Evolutionary conservation across 345 rosid species (phyloP).

Genomic region (Citrus inodora): DNA sequence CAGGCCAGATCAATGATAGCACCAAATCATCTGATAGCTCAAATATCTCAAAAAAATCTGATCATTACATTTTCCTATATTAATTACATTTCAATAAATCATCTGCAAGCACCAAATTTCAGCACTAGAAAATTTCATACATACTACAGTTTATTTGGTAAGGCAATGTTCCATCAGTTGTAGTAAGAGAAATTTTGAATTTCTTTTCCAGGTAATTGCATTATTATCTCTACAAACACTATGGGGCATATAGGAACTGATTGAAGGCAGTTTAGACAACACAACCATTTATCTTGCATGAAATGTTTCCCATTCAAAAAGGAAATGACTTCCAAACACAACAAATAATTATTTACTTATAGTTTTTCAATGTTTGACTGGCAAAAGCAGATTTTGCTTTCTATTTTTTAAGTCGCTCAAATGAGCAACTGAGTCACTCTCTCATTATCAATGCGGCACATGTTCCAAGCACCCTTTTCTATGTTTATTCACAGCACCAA

Average conservation of each 20-base stretch:
- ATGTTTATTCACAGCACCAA: no score
- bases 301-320: neutral
- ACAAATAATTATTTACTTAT: neutral
- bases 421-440: no score
- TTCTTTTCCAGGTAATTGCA: neutral
- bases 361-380: neutral
- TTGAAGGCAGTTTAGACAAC: neutral
- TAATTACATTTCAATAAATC: neutral
- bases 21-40: no score
- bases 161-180: neutral
- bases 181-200: neutral
- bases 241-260: neutral
- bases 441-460: no score
- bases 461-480: no score
- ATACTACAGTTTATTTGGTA: neutral
- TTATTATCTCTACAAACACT: neutral
- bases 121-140: neutral
- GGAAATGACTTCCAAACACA: neutral
- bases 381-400: neutral
- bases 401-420: neutral
- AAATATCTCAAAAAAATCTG: no score
- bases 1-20: neutral
- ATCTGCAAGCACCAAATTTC: neutral
- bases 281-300: neutral
- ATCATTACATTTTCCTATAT: no score